Base-by-base conservation (phyloP, 176 grass and related monocot species). In the Zea luxurians region DNA sequence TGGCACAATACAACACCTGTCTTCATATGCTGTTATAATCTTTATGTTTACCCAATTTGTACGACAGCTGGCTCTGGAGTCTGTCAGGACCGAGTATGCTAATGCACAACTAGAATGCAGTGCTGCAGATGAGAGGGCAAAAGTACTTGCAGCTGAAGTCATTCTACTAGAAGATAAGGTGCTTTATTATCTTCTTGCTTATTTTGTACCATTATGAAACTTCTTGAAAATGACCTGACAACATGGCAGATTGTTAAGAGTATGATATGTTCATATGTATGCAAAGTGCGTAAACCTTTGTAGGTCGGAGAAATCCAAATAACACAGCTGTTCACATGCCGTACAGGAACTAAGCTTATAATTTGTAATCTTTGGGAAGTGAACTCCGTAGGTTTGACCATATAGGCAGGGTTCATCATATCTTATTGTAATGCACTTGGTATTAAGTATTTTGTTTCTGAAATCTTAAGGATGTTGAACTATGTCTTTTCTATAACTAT, bases 141-240 rank as follows among this genome's bases (percentile, higher is more conserved):
- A 89, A 80, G 73, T 99, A 82, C 92, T 99, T 70, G 96, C 96
- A 48, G 91, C 96, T 76, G 96, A 99, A 93, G 90, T 99, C 64
- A 99, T 99, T 86, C 88, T 81, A 80, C 88, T 96, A 80, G 96
- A 99, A 91, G 96, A 99, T 78, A 99, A 96, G 96, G 96, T 99
- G 74, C 53, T 85, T 84, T 77, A 20, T 34, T 78, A 64, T 87
- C 40, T 74, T 40, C 37, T 68, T 61, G 21, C 18, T 68, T 84
- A 67, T 48, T 64, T 61, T 62, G 52, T 81, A 45, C 10, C 4
- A 13, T 70, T 79, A 70, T 37, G 49, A 77, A 80, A 44, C 68
- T 20, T 82, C 27, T 78, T 87, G 38, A 66, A 87, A 68, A 79
- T 78, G 37, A 62, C 37, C 41, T 76, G 82, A 49, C 11, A 63